Percentiles rank a stretch among this genome's conserved stretches.
Evolutionary conservation across 345 rosid species (phyloP).

Genomic region (Mercurialis annua): DNA sequence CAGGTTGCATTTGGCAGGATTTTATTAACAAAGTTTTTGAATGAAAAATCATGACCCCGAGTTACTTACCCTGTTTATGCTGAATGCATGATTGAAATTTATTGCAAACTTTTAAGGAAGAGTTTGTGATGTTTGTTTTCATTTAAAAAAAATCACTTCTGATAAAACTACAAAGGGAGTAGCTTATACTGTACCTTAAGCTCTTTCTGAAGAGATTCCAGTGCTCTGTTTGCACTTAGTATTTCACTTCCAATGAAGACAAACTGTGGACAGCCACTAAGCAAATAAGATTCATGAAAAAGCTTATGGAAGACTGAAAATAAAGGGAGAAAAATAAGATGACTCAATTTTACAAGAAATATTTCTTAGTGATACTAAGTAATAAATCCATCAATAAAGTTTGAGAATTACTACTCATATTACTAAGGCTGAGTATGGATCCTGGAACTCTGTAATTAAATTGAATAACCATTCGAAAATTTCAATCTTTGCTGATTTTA

Average conservation of each 20-base stretch:
- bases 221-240: conserved; percentile 25
- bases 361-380: conserved; percentile 19
- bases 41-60: background rate
- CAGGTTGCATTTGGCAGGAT: background rate
- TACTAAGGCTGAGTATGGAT: too few relatives aligned
- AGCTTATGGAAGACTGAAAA: conserved; percentile 1
- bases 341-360: conserved; percentile 12
- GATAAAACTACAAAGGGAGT: background rate
- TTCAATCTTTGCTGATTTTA: too few relatives aligned
- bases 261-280: conserved; percentile 38
- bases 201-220: conserved; percentile 40
- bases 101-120: background rate
- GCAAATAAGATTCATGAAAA: conserved; percentile 12
- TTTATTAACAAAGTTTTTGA: background rate
- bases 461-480: too few relatives aligned
- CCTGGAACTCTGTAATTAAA: too few relatives aligned
- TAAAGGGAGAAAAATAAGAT: background rate
- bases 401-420: background rate
- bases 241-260: conserved; percentile 46
- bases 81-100: background rate
- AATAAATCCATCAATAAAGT: conserved; percentile 3
- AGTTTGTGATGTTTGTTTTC: background rate
- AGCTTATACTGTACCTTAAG: conserved; percentile 37
- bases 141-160: background rate
- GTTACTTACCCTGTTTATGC: background rate